Base-by-base conservation (phyloP, 2,329 filamentous ascomycete species). In the Pseudogymnoascus sp. region DNA sequence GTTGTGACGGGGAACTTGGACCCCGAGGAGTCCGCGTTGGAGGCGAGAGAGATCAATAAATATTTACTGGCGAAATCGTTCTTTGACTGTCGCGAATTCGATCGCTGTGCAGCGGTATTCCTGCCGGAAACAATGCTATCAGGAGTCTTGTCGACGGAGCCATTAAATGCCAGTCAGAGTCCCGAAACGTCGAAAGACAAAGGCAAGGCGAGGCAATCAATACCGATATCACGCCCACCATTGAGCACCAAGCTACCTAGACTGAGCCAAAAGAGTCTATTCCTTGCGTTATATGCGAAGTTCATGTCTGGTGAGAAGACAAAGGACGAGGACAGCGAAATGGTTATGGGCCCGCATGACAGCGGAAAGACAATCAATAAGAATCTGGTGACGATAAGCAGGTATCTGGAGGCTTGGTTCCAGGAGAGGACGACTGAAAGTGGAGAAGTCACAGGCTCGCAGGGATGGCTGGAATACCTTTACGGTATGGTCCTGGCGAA, bases 281-380 rank as follows among this genome's bases (percentile, higher is more conserved):
- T 99, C 69, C 79, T 99, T 9, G 88, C 91, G 0, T 77, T 97
- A 3, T 99, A 99, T 69, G 90, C 94, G 45, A 95, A 92, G 70
- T 91, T 92, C 70, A 82, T 97, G 64, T 88, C 92, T 0, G 94
- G 94, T 1, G 94, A 99, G 77, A 96, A 97, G 77, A 85, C 90
- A 65, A 96, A 92, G 73, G 90, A 96, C 67, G 94, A 99, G 73
- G 92, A 97, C 61, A 90, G 89, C 19, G 94, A 99, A 74, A 96
- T 96, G 88, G 89, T 99, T 57, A 84, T 97, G 74, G 94, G 94
- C 0, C 92, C 94, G 1, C 86, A 92, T 61, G 94, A 99, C 73
- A 85, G 90, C 12, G 91, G 92, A 1, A 85, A 86, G 30, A 89
- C 90, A 1, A 74, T 84, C 61, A 99, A 99, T 72, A 90, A 91